Evolutionary conservation across 306 rosid species (phyloP).

Genomic region (Lotus japonicus): DNA sequence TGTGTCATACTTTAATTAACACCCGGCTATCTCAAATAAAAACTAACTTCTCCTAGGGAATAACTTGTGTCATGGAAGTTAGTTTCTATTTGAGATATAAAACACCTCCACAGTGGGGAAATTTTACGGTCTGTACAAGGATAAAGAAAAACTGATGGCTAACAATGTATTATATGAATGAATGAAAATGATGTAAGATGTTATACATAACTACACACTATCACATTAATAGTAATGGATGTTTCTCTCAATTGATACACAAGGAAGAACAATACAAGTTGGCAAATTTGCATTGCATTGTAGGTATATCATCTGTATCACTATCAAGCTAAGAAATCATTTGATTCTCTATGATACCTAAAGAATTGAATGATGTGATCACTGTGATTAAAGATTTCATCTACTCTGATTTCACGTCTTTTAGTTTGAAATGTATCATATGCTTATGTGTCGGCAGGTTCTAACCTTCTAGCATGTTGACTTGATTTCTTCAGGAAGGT

Average conservation of each 20-base stretch:
- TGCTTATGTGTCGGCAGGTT: neutral
- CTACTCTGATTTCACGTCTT: neutral
- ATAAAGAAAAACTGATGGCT: neutral
- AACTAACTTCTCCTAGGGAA: neutral
- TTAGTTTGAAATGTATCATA: neutral
- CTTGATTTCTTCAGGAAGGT: slow-evolving; percentile 37
- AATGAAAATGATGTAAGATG: neutral
- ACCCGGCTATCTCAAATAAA: too few species aligned
- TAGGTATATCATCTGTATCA: neutral
- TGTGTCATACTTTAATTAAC: too few species aligned
- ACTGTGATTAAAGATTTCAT: neutral
- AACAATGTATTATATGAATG: neutral
- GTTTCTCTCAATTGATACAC: too few species aligned
- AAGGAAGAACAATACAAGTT: too few species aligned
- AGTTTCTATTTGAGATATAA: too few species aligned
- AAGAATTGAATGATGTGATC: neutral
- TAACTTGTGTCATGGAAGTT: too few species aligned
- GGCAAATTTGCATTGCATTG: too few species aligned
- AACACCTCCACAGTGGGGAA: too few species aligned
- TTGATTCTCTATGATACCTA: neutral
- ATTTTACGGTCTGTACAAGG: too few species aligned
- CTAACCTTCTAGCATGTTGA: slow-evolving; percentile 8
- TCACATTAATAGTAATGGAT: too few species aligned
- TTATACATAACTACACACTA: neutral
- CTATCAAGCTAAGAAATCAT: neutral